Percentiles rank a stretch among this genome's conserved stretches.
These are phyloP conservation scores for Diaporthe sp. DNA, from an alignment of 2,329 filamentous ascomycete genomes.

Conservation along the genomic window DNA sequence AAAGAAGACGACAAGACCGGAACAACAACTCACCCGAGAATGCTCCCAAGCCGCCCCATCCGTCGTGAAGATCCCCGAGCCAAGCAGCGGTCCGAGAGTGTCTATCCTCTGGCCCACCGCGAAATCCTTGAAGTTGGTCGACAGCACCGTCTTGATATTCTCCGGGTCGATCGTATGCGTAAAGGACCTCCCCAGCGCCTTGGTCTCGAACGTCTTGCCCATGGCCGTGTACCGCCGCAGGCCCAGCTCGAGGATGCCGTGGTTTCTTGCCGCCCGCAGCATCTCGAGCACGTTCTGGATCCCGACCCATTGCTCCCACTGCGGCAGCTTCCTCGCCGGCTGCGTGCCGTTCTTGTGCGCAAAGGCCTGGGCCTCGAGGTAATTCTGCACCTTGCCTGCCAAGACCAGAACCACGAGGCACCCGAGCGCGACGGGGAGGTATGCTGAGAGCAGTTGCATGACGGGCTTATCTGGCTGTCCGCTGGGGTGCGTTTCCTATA, in stretches of 20 bases:
- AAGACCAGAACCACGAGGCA: slow-evolving; percentile 10
- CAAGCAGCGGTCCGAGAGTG: slow-evolving; percentile 28
- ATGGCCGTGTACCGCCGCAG: slow-evolving; percentile 22
- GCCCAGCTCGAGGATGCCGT: slow-evolving; percentile 21
- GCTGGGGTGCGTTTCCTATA: slow-evolving; percentile 9
- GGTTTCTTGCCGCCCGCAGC: slow-evolving; percentile 14
- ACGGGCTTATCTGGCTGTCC: slow-evolving; percentile 14
- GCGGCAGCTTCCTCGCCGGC: slow-evolving; percentile 13
- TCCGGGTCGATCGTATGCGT: slow-evolving; percentile 34
- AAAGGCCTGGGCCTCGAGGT: slow-evolving; percentile 14
- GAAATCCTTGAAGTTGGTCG: slow-evolving; percentile 31
- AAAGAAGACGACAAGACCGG: neutral
- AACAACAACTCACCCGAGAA: slow-evolving; percentile 22
- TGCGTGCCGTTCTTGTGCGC: slow-evolving; percentile 23
- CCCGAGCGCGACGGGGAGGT: slow-evolving; percentile 13
- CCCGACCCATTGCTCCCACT: slow-evolving; percentile 29
- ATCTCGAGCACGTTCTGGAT: slow-evolving; percentile 29
- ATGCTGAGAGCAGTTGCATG: slow-evolving; percentile 27
- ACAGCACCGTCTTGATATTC: slow-evolving; percentile 37
- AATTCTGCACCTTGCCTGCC: slow-evolving; percentile 24
- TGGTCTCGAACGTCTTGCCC: slow-evolving; percentile 27
- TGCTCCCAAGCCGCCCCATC: slow-evolving; percentile 19
- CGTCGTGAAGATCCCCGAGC: slow-evolving; percentile 29
- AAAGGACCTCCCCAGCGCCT: slow-evolving; percentile 12
- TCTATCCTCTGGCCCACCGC: slow-evolving; percentile 14